Base-by-base conservation (phyloP, 1,284 basidiomycete genomes). In the Puccinia horiana region DNA sequence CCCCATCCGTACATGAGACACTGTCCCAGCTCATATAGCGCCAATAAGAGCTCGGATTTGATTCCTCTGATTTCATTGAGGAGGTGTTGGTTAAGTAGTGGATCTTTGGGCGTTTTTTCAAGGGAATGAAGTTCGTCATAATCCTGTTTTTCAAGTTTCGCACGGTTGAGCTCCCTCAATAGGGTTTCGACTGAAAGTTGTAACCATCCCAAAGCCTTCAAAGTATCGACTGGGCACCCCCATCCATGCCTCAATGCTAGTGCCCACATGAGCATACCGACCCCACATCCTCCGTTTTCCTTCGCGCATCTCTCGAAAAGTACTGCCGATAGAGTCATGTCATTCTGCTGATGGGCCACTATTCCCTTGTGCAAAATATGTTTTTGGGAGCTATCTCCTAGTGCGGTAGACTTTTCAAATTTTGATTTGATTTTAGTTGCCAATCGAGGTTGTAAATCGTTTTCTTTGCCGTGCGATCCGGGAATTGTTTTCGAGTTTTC, bases 1-100 rank as follows among this genome's bases (percentile, higher is more conserved):
- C 80, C 80, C 80, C 80, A 82, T 49, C 80, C 80, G 23, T 58
- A 54, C 80, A 82, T 82, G 35, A 82, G 73, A 58, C 80, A 82
- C 58, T 82, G 80, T n/a, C 80, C 79, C 44, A 82, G 58, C 72
- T 82, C 80, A 44, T 82, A 82, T 20, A 76, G 32, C 20, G 61
- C 61, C 20, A 76, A n/a, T 56, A 75, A 75, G 35, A 82, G 56
- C 40, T 82, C 80, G 26, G 80, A 65, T 42, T 40, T 75, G 37
- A 76, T 82, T 4, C 69, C 80, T 40, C 56, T 75, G 37, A 42
- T 58, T 42, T 82, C 80, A 49, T 16, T 67, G 49, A 61, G 29
- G 37, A 75, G n/a, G 37, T 75, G 47, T 26, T 63, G 54, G 3
- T 23, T 11, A 14, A 54, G 35, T 12, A 74, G 23, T 37, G 26